Evolutionary conservation across 192 early-diverging fungal genomes (phyloP).

Genomic region (Neocallimastix lanati): DNA sequence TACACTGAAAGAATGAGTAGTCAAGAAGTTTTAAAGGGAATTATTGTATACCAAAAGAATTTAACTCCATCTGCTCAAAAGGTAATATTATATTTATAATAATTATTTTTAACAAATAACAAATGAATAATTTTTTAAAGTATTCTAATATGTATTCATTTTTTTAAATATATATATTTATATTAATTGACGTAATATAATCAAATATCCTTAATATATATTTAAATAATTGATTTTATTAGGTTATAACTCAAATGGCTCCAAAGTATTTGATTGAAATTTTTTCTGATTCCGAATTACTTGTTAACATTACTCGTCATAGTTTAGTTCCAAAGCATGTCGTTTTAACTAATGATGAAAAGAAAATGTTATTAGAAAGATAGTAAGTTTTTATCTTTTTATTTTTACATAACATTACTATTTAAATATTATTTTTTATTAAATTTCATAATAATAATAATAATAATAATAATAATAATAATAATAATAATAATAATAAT

Average conservation of each 20-base stretch:
- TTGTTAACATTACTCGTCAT: slow-evolving; percentile 96
- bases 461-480: too few relatives aligned
- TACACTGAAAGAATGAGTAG: slow-evolving; percentile 63
- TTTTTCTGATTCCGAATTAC: slow-evolving; percentile 76
- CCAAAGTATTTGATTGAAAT: slow-evolving; percentile 59
- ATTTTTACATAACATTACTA: too few relatives aligned
- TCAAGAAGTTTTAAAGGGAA: slow-evolving; percentile 60
- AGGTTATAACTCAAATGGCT: slow-evolving; percentile 45
- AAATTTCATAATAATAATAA: too few relatives aligned
- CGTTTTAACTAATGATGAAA: slow-evolving; percentile 69
- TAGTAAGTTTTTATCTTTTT: slow-evolving; percentile 44
- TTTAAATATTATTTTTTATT: too few relatives aligned
- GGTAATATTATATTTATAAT: too few relatives aligned
- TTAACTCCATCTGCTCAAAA: slow-evolving; percentile 75
- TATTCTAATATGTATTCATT: too few relatives aligned
- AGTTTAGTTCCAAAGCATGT: slow-evolving; percentile 86
- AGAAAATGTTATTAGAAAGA: slow-evolving; percentile 68
- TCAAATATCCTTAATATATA: too few relatives aligned
- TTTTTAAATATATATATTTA: slow-evolving; percentile 6
- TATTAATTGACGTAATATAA: too few relatives aligned
- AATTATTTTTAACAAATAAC: too few relatives aligned
- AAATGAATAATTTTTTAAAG: too few relatives aligned
- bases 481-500: too few relatives aligned
- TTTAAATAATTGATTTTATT: too few relatives aligned
- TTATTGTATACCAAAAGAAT: slow-evolving; percentile 69